Evolutionary conservation across 768 basidiomycete genomes (phyloP).

Genomic region (Lactarius indigo): DNA sequence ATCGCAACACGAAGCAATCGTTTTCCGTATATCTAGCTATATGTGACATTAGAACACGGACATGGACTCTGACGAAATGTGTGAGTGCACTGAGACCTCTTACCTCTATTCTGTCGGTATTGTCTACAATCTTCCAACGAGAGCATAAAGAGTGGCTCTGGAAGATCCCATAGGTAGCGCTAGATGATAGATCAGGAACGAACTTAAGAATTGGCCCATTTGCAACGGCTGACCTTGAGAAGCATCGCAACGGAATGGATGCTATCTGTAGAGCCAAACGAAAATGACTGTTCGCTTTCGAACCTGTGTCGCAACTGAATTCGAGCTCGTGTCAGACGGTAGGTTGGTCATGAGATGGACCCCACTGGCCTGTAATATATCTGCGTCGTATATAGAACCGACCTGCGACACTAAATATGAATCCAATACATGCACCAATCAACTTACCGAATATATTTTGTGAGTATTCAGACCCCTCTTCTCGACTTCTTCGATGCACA

Average conservation of each 20-base stretch:
- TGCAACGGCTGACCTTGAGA: not conserved
- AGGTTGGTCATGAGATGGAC: not conserved
- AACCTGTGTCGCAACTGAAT: not conserved
- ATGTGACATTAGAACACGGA: too few species aligned
- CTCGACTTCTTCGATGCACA: not conserved
- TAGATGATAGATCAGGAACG: not conserved
- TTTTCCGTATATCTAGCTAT: not conserved
- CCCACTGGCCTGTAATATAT: not conserved
- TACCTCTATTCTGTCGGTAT: not conserved
- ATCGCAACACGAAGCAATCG: not conserved
- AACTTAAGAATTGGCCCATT: not conserved
- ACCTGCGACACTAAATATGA: not conserved
- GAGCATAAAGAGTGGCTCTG: not conserved
- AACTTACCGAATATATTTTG: not conserved
- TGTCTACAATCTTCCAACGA: not conserved
- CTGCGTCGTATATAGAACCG: not conserved
- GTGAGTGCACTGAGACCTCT: not conserved
- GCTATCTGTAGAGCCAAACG: not conserved
- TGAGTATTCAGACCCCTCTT: not conserved
- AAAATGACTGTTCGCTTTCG: not conserved
- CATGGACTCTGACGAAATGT: not conserved
- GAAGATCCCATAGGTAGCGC: not conserved
- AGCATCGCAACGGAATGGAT: not conserved
- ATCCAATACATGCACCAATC: not conserved
- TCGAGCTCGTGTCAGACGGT: not conserved